phyloP scores from a whole-genome alignment of 768 basidiomycete genomes.

The Astraeus odoratus region DNA sequence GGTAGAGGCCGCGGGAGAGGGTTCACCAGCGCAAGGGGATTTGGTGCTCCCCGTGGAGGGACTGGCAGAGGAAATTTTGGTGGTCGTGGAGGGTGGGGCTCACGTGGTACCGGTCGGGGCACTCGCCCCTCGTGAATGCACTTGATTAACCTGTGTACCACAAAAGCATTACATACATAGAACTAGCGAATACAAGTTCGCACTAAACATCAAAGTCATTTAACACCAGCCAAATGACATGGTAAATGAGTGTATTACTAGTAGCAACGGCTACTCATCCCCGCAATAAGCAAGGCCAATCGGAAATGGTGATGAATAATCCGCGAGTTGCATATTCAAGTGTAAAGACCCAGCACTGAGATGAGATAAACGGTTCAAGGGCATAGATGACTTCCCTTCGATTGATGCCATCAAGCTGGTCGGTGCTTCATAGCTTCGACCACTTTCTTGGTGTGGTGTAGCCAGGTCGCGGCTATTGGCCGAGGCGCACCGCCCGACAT shows the following conservation, averaged over 20 bases:
- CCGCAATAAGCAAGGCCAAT: constrained; percentile 23
- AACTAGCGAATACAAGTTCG: too few species aligned
- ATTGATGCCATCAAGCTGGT: neutral
- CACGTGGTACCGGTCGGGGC: constrained; percentile 34
- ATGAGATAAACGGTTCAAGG: constrained; percentile 22
- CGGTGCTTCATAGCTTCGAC: neutral
- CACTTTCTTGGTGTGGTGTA: neutral
- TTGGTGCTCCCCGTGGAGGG: constrained; percentile 39
- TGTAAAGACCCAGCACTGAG: constrained; percentile 21
- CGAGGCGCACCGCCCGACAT: constrained; percentile 11
- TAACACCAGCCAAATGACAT: too few species aligned
- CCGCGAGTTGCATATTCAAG: constrained; percentile 10
- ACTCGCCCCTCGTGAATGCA: constrained; percentile 41
- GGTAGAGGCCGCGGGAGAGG: constrained; percentile 33
- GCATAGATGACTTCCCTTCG: neutral
- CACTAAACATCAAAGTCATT: too few species aligned
- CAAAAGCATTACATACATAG: neutral
- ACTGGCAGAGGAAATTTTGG: constrained; percentile 43
- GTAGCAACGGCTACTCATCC: constrained; percentile 11
- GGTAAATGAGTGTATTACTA: too few species aligned
- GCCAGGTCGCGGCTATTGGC: neutral
- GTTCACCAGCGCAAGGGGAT: constrained; percentile 22
- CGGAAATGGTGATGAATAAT: constrained; percentile 8
- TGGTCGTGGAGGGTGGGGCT: constrained; percentile 36
- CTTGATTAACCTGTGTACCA: neutral